Evolutionary conservation across 495 filamentous ascomycete species (phyloP).

Genomic region (Antarctomyces pellizariae): DNA sequence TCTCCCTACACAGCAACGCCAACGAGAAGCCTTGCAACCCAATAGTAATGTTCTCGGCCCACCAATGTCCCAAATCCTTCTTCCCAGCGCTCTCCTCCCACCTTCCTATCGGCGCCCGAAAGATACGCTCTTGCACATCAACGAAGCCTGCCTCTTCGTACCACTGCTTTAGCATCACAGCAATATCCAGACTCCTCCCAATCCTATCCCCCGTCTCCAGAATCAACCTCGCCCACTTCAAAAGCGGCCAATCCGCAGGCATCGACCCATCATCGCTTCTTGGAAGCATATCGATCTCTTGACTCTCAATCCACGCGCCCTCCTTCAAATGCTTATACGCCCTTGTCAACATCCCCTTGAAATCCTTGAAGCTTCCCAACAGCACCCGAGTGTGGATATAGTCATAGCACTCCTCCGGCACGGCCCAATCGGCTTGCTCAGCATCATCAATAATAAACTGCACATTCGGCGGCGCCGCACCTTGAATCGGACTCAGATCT

Average conservation of each 20-base stretch:
- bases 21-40: slow-evolving; percentile 6
- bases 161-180: slow-evolving; percentile 26
- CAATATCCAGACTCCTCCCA: slow-evolving; percentile 27
- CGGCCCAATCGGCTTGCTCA: slow-evolving; percentile 15
- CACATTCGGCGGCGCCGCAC: slow-evolving; percentile 11
- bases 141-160: slow-evolving; percentile 38
- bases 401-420: slow-evolving; percentile 14
- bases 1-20: slow-evolving; percentile 4
- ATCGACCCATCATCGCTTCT: slow-evolving; percentile 39
- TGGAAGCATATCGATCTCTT: slow-evolving; percentile 33
- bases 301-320: slow-evolving; percentile 41
- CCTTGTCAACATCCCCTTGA: slow-evolving; percentile 16
- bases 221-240: slow-evolving; percentile 28
- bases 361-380: slow-evolving; percentile 22
- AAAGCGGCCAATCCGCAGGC: slow-evolving; percentile 16
- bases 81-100: slow-evolving; percentile 23
- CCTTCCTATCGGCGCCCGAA: slow-evolving; percentile 32
- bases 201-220: slow-evolving; percentile 21
- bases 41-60: slow-evolving; percentile 19
- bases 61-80: slow-evolving; percentile 18
- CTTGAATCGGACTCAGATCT: slow-evolving; percentile 14
- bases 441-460: slow-evolving; percentile 15
- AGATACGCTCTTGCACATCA: slow-evolving; percentile 30
- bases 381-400: slow-evolving; percentile 27
- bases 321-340: slow-evolving; percentile 29